Evolutionary conservation across 129 eudicot genomes (phyloP), one percentile per base, ranked within the genome.

Genomic region (Tagetes erecta): DNA sequence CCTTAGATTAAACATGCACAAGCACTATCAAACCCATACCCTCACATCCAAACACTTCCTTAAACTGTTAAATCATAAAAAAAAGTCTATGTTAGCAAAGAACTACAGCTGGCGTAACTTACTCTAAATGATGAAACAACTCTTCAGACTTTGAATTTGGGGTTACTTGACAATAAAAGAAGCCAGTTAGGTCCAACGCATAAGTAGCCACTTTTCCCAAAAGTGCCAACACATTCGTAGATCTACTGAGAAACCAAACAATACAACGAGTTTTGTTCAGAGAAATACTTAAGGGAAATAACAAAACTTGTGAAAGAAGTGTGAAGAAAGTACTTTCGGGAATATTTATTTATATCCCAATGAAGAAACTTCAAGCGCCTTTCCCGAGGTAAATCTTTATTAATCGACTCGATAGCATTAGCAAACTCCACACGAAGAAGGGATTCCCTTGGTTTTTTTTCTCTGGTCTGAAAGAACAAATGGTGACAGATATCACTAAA

Each of bases 381-480:
- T 77, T 88, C 96, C 64, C 82, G 86, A 6, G 91, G 67, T 63
- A 91, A 80, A 64, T 79, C 89, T 80, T 49, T 86, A 85, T 95
- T 95, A 47, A 95, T 85, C 14, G 80, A 64, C 74, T 84, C 92
- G 12, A 95, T 92, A 47, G 99, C 99, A 75, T 80, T 85, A 63
- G 91, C 90, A 79, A 91, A 91, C 74, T 88, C 99, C 53, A 86
- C 75, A 34, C 90, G 96, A 27, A 95, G 92, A 75, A 95, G 78
- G 62, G 99, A 86, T 73, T 95, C 99, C 73, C 99, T 77, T 10
- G 99, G 97, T 82, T 80, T 88, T 83, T 87, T 95, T 85, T 95
- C 99, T 45, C 78, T 88, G 64, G 89, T 88, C 99, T 95, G 89
- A 52, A 47, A 64, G 64, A 41, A 35, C 52, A 6, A 64, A 79